Evolutionary conservation across 2,329 filamentous ascomycete species (phyloP), one percentile per base, ranked within the genome.

Genomic region (Aspergillus sp.): DNA sequence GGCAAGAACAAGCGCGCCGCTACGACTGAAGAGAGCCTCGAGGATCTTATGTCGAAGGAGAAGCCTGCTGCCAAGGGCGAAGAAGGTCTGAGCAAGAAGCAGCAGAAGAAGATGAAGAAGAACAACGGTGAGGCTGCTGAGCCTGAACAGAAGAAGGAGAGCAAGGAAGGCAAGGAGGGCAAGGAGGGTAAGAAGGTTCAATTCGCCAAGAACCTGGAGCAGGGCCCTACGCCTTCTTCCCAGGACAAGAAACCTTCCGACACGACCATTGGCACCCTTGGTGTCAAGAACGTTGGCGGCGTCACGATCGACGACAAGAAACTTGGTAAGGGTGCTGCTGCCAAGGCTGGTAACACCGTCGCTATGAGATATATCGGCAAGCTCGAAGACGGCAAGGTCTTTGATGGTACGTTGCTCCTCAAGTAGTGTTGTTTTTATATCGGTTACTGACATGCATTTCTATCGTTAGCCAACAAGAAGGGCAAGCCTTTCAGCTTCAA

Each of bases 331-430:
- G 93, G 93, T 58, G 83, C 85, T 53, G 82, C 80, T 47, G 89
- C 85, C 53, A 97, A 97, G 85, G 85, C 82, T 62, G 91, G 93
- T 54, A 86, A 94, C 75, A 85, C 81, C 57, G 84, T 98, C 52
- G 83, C 88, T 62, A 93, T 98, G 81, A 83, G 93, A 65, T 98
- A 98, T 76, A 97, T 98, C 61, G 93, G 93, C 71, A 98, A 98
- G 80, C 85, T 93, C 52, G 80, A 84, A 64, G 86, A 94, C 70
- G 89, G 89, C 72, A 94, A 96, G 75, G 83, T 94, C 57, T 98
- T 98, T 64, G 91, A 97, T 72, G 79, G 86, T 89, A 73, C 77
- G 84, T 79, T 33, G 19, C 39, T 12, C 43, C 8, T 2, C 19
- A 19, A 19, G 19, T 19, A 19, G n/a, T 48, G 4, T 10, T 12